A percentile compares a stretch with the other conserved stretches of the same genome.
Conservation (phyloP, 2,329 filamentous ascomycete genomes). For the Aspergillus clavatus region DNA sequence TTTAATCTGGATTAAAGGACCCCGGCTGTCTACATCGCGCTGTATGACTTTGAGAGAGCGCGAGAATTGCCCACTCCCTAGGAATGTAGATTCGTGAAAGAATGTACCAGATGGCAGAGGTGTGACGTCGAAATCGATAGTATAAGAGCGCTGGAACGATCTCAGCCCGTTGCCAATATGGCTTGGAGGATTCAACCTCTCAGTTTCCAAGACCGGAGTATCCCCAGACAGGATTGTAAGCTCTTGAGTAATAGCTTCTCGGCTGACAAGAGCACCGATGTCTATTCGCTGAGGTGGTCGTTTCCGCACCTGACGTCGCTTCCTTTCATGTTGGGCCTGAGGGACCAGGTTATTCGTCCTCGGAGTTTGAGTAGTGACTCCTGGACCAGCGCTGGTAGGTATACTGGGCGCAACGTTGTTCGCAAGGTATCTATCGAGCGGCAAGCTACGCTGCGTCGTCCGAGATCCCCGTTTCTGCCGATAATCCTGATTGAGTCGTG, state of each 20-base stretch:
- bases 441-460: conserved; percentile 21
- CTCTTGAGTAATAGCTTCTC: conserved; percentile 34
- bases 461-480: conserved; percentile 16
- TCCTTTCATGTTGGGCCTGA: conserved; percentile 3
- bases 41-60: conserved; percentile 39
- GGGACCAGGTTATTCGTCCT: conserved; percentile 9
- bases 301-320: conserved; percentile 33
- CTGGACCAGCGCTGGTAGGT: neutral
- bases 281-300: conserved; percentile 43
- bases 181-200: conserved; percentile 1
- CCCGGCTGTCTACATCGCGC: conserved; percentile 42
- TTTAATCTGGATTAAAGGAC: conserved; percentile 37
- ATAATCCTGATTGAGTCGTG: conserved; percentile 29
- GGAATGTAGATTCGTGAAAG: conserved; percentile 53
- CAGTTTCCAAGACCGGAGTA: conserved; percentile 1
- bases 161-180: conserved; percentile 41
- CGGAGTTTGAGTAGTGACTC: neutral
- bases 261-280: conserved; percentile 42
- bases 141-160: conserved; percentile 47
- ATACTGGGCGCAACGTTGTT: conserved; percentile 10
- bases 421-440: conserved; percentile 36
- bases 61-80: conserved; percentile 53
- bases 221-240: conserved; percentile 16
- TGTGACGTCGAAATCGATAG: conserved; percentile 50
- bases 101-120: conserved; percentile 50